Base-by-base conservation (phyloP, 2,329 filamentous ascomycete species). In the Epichloe typhina region DNA sequence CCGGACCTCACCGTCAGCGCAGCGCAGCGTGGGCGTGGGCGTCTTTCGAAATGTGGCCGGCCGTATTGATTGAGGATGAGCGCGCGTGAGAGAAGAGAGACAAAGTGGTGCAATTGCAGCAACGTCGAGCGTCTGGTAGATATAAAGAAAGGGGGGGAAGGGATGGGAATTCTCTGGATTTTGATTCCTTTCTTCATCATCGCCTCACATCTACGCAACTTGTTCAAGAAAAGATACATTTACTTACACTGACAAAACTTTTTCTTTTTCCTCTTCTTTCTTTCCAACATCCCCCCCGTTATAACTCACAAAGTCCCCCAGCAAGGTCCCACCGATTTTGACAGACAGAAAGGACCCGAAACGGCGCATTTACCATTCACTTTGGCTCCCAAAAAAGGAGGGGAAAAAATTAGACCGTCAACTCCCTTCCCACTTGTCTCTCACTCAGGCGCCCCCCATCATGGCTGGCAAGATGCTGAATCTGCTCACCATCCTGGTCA, bases 401-500 rank as follows among this genome's bases (percentile, higher is more conserved):
- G 2, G 2, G 3, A 1, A 31, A 19, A 2, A 31, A 11, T 31
- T 9, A 26, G 6, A 1, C 3, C 23, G n/a, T 33, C 21, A 13
- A 37, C n/a, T 47, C 46, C 17, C 46, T 19, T 39, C 37, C 21
- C 9, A 23, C 44, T 7, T 40, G 12, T 42, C 13, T 15, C 38
- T n/a, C 39, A 31, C 21, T 19, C 8, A 48, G 15, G 7, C 15
- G 19, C 3, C 17, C 17, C 26, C 26, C 17, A 39, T 46, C 31
- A 52, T 52, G 51, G 38, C 47, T 39, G 15, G 47, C 21, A 49
- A 38, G 19, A 43, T 50, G 37, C 17, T 47, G 33, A 46, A 43
- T 5, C 19, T 49, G 31, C 19, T 52, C 17, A 38, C 51, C 1
- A 19, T 52, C 43, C 37, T 52, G 19, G 15, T 49, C 31, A 39